Evolutionary conservation across 768 basidiomycete genomes (phyloP), one percentile per base, ranked within the genome.

Genomic region (Mycena chlorophos): DNA sequence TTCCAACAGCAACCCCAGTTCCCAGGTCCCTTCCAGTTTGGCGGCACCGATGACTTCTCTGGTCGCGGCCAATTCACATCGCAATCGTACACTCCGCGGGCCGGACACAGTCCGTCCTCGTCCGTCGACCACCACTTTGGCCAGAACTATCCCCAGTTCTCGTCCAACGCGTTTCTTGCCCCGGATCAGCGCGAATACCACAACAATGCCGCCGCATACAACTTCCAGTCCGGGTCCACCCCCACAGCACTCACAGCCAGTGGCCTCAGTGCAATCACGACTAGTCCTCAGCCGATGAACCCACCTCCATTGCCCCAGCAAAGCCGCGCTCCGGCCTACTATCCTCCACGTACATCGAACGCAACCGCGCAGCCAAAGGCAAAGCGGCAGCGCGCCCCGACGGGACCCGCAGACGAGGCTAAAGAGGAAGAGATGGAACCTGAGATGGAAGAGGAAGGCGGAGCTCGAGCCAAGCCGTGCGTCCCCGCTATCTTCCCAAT

Each of bases 391-490:
- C 77, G 74, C 38, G 56, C 54, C 23, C 65, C 65, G 31, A 60
- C 68, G 3, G 50, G 52, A 5, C 63, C 64, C 51, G 66, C 62
- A 31, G 73, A 75, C n/a, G 68, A 74, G 12, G 49, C 39, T 8
- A 68, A 57, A 42, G 68, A 68, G 13, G 75, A 78, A 2, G 77
- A 77, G 42, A 67, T 65, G 34, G 76, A 78, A 19, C 63, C 58
- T 12, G 75, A 75, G 6, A 47, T 57, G 34, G 73, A 72, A 49
- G 65, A 66, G 57, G 76, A 70, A 62, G 74, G 71, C 67, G 71
- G 62, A 55, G 61, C 68, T 17, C 80, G 76, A 55, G 68, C 71
- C 19, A 81, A 78, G 66, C 69, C 75, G 81, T 81, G 61, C 60
- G 76, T 70, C 43, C 50, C 29, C n/a, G 54, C 52, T 29, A 25